Evolutionary conservation across 2,329 filamentous ascomycete species (phyloP).

Genomic region (Raffaelea arxii): DNA sequence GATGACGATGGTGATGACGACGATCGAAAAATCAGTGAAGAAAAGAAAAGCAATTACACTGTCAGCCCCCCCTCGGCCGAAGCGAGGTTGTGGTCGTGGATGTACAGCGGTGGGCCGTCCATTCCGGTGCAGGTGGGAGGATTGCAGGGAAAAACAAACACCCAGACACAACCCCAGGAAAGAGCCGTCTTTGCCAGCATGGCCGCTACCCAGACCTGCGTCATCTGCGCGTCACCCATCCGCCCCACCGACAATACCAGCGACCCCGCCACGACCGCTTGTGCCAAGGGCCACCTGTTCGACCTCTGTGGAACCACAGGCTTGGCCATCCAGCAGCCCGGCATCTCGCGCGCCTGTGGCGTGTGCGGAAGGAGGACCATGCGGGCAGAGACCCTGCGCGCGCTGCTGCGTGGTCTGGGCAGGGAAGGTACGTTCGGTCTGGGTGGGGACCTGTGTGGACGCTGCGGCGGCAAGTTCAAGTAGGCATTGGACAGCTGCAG

Average conservation of each 20-base stretch:
- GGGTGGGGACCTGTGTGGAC: conserved; percentile 19
- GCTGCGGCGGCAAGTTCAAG: conserved; percentile 27
- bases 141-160: conserved; percentile 1
- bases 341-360: conserved; percentile 42
- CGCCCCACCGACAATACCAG: neutral
- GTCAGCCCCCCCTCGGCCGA: conserved; percentile 25
- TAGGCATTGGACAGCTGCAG: too few relatives aligned
- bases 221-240: conserved; percentile 30
- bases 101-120: conserved; percentile 42
- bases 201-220: conserved; percentile 29
- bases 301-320: conserved; percentile 45
- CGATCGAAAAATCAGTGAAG: neutral
- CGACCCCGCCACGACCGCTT: conserved; percentile 12
- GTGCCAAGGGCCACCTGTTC: conserved; percentile 27
- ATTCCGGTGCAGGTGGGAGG: conserved; percentile 23
- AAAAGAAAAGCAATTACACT: neutral
- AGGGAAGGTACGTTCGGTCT: conserved; percentile 10
- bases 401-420: conserved; percentile 12
- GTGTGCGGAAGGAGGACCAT: conserved; percentile 45
- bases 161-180: too few relatives aligned
- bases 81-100: conserved; percentile 45
- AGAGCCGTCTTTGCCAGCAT: too few relatives aligned
- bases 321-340: conserved; percentile 43
- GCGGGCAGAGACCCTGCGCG: conserved; percentile 29
- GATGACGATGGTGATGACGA: neutral